phyloP scores from a whole-genome alignment of 2,329 filamentous ascomycete genomes.

The Penicillium sp. region DNA sequence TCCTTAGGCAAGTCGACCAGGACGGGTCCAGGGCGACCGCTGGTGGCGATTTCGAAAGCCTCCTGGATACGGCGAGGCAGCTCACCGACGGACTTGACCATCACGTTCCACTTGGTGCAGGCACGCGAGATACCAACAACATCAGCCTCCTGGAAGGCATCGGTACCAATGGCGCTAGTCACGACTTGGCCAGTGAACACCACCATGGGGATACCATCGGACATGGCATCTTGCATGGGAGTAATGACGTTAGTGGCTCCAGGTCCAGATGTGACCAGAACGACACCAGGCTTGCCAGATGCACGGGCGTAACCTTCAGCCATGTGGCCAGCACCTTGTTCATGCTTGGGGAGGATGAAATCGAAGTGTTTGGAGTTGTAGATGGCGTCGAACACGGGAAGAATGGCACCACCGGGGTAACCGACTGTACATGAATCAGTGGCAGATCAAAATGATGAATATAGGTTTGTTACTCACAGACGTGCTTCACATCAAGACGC shows the following conservation, averaged over 20 bases:
- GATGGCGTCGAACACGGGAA: conserved; percentile 97
- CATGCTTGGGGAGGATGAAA: conserved; percentile 91
- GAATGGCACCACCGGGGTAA: conserved; percentile 93
- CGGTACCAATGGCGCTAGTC: conserved; percentile 86
- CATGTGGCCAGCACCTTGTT: conserved; percentile 98
- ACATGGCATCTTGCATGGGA: conserved; percentile 92
- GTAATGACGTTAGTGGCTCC: conserved; percentile 96
- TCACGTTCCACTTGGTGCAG: conserved; percentile 98
- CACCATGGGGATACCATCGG: conserved; percentile 92
- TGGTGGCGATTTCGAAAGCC: conserved; percentile 96
- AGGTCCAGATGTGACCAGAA: conserved; percentile 93
- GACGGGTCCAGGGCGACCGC: conserved; percentile 88
- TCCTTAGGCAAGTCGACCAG: conserved; percentile 96
- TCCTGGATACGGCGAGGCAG: conserved; percentile 93
- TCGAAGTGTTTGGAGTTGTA: conserved; percentile 98
- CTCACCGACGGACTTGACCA: conserved; percentile 95
- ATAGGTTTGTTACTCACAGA: conserved; percentile 66
- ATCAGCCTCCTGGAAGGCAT: conserved; percentile 97
- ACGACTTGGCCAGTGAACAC: conserved; percentile 94
- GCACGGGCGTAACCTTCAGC: conserved; percentile 94
- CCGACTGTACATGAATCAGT: conserved; percentile 56
- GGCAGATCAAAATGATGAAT: conserved; percentile 3
- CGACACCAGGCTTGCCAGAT: conserved; percentile 90
- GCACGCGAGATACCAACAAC: conserved; percentile 89
- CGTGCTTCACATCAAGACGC: conserved; percentile 84